Conservation (phyloP, 2,329 filamentous ascomycete species). For the Trichoderma polysporum region DNA sequence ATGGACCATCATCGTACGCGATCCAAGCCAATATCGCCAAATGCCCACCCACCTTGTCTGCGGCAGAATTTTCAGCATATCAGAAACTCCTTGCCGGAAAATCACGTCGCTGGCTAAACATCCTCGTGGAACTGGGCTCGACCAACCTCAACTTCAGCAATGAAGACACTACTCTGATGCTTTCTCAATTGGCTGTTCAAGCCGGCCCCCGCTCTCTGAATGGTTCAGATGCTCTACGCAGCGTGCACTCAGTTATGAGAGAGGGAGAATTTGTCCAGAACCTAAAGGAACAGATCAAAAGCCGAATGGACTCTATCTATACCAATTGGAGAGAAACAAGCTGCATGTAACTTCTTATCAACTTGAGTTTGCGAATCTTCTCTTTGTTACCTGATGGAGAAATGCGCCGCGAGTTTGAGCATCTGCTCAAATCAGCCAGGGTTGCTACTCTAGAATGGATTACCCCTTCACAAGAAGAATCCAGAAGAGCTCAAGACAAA, state of each 20-base stretch:
- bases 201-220: constrained; percentile 46
- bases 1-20: constrained; percentile 47
- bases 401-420: constrained; percentile 25
- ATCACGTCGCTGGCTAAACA: constrained; percentile 48
- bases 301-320: constrained; percentile 44
- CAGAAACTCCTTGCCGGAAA: constrained; percentile 48
- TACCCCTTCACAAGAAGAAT: constrained; percentile 44
- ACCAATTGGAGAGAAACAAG: constrained; percentile 59
- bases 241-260: constrained; percentile 48
- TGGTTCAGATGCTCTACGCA: constrained; percentile 36
- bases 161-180: constrained; percentile 43
- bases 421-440: constrained; percentile 44
- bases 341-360: constrained; percentile 59
- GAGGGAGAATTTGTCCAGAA: constrained; percentile 50
- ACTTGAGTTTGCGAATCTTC: constrained; percentile 45
- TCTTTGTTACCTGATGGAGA: neutral
- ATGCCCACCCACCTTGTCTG: constrained; percentile 47
- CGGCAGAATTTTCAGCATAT: constrained; percentile 55
- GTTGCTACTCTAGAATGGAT: constrained; percentile 52
- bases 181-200: constrained; percentile 55
- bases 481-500: constrained; percentile 38
- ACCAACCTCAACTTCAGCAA: constrained; percentile 56
- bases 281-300: constrained; percentile 48
- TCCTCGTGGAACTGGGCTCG: constrained; percentile 51
- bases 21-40: constrained; percentile 49